phyloP scores from a whole-genome alignment of 306 rosid genomes.

The Nissolia schottii region DNA sequence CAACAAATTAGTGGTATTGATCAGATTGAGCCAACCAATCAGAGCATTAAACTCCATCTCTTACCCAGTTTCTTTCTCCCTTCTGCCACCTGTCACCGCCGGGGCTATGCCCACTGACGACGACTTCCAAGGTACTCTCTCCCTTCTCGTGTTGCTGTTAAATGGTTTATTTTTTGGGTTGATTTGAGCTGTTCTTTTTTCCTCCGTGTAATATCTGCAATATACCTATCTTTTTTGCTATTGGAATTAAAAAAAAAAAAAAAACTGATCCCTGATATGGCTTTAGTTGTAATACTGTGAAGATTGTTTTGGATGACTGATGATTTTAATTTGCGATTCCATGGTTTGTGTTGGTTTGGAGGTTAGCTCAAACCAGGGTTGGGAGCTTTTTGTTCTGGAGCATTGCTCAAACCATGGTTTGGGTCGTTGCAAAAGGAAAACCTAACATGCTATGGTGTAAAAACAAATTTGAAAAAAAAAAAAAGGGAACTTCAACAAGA shows the following conservation, averaged over 20 bases:
- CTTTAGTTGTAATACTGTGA: not conserved
- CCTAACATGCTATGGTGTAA: too few species aligned
- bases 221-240: not conserved
- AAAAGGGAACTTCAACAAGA: too few species aligned
- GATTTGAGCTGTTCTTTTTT: not conserved
- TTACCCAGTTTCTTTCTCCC: not conserved
- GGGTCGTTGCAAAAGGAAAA: too few species aligned
- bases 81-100: too few species aligned
- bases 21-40: not conserved
- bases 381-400: too few species aligned
- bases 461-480: too few species aligned
- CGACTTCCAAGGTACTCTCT: conserved; percentile 44
- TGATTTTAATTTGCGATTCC: too few species aligned
- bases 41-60: not conserved
- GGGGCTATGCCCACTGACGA: conserved; percentile 57
- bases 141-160: not conserved
- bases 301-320: not conserved
- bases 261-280: not conserved
- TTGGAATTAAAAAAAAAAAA: not conserved
- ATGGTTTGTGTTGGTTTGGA: too few species aligned
- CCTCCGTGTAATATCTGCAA: not conserved
- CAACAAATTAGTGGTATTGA: not conserved
- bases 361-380: too few species aligned
- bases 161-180: not conserved
- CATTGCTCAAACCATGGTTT: too few species aligned